phyloP scores from a whole-genome alignment of 1,284 basidiomycete species.

The Fomes fomentarius region DNA sequence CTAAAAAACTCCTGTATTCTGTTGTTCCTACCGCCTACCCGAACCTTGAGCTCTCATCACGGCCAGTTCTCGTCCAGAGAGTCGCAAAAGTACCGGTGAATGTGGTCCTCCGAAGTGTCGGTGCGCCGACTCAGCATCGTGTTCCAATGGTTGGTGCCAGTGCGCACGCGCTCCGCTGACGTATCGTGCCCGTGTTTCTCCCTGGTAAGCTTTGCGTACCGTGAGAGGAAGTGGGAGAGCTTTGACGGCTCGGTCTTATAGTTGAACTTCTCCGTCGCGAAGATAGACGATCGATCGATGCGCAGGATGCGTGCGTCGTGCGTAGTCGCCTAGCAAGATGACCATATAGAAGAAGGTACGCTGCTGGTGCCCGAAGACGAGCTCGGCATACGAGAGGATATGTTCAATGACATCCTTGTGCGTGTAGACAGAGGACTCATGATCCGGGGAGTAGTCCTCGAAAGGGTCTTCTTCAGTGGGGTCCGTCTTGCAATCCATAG shows the following conservation, averaged over 20 bases:
- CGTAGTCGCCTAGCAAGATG: conserved; percentile 12
- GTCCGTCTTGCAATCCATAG: conserved; percentile 12
- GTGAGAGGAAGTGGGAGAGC: conserved; percentile 19
- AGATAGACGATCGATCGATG: conserved; percentile 13
- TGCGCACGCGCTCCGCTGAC: conserved; percentile 1
- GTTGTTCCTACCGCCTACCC: background rate
- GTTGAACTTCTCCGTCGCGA: conserved; percentile 13
- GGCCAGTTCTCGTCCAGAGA: conserved; percentile 5
- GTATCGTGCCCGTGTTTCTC: conserved; percentile 13
- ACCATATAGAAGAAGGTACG: conserved; percentile 6
- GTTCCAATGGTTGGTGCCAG: background rate
- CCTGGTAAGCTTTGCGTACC: background rate
- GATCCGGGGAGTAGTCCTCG: background rate
- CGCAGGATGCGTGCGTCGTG: conserved; percentile 13
- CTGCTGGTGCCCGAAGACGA: conserved; percentile 12
- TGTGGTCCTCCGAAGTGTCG: background rate
- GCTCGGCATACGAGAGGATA: conserved; percentile 8
- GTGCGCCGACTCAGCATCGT: background rate
- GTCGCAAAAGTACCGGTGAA: background rate
- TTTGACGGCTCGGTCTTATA: conserved; percentile 1
- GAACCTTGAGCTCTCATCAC: conserved; percentile 8
- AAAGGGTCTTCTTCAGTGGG: conserved; percentile 1
- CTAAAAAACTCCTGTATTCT: background rate
- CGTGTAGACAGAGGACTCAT: background rate
- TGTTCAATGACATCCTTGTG: conserved; percentile 6